Conservation (phyloP, 1,284 basidiomycete species). For the Puccinia brachypodii region DNA sequence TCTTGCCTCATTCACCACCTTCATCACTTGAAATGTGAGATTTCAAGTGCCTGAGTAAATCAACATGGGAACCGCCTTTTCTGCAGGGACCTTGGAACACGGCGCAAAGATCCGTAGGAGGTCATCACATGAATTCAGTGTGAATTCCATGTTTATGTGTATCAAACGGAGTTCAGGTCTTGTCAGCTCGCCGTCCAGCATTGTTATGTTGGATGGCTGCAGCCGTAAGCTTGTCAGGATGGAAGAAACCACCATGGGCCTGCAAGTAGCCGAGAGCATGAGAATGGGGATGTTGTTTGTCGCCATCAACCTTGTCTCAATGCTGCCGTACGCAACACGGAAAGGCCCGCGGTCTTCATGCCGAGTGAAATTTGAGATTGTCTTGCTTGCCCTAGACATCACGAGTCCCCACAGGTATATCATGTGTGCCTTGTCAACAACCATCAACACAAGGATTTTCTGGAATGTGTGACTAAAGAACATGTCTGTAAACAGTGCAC, state of each 20-base stretch:
- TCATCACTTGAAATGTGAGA: neutral
- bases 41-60: neutral
- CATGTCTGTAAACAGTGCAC: neutral
- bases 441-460: neutral
- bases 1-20: neutral
- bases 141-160: neutral
- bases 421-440: constrained; percentile 24
- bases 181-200: constrained; percentile 13
- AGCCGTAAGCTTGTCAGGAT: neutral
- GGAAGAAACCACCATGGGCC: neutral
- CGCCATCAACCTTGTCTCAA: neutral
- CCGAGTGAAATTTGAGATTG: neutral
- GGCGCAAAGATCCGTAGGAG: neutral
- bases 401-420: constrained; percentile 1
- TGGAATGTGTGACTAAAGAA: constrained; percentile 7
- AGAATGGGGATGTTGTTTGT: constrained; percentile 1
- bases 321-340: neutral
- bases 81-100: neutral
- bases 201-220: neutral
- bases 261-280: constrained; percentile 6
- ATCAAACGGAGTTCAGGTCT: neutral
- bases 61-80: neutral
- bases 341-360: neutral
- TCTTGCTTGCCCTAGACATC: neutral
- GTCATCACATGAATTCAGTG: neutral